Evolutionary conservation across 176 grass and related monocot genomes (phyloP).

Genomic region (Avena sativa): DNA sequence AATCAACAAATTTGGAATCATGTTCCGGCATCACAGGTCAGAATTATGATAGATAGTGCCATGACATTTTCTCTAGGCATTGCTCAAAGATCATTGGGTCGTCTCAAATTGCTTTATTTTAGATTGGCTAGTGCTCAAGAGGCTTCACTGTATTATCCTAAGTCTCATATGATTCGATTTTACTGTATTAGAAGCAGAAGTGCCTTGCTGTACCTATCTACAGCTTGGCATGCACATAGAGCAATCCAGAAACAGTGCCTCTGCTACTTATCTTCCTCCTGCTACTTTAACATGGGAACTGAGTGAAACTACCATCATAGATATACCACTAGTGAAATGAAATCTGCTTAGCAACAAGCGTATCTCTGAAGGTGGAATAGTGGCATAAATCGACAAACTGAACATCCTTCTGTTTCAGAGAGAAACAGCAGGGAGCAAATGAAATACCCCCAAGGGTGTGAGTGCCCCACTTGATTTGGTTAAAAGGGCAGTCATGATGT

Average conservation of each 20-base stretch:
- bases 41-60: slow-evolving; percentile 33
- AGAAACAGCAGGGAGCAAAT: not conserved
- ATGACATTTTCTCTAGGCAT: not conserved
- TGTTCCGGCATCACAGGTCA: slow-evolving; percentile 27
- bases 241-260: not conserved
- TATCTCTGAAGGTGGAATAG: slow-evolving; percentile 36
- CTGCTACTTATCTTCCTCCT: not conserved
- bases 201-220: not conserved
- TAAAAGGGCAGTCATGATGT: slow-evolving; percentile 44
- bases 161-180: not conserved
- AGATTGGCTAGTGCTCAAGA: not conserved
- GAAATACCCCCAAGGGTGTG: slow-evolving; percentile 30
- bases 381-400: slow-evolving; percentile 31
- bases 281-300: slow-evolving; percentile 3
- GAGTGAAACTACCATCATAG: not conserved
- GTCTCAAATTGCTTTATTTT: not conserved
- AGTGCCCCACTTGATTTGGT: slow-evolving; percentile 56
- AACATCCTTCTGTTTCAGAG: slow-evolving; percentile 14
- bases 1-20: too few relatives aligned
- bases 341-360: not conserved
- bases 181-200: not conserved
- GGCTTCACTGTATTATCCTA: not conserved
- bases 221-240: not conserved
- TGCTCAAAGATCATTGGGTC: not conserved
- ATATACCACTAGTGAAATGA: not conserved